Percentiles rank a stretch among this genome's conserved stretches.
These are phyloP conservation scores for Gynostemma pentaphyllum DNA, from an alignment of 306 rosid species.

Conservation along the genomic window DNA sequence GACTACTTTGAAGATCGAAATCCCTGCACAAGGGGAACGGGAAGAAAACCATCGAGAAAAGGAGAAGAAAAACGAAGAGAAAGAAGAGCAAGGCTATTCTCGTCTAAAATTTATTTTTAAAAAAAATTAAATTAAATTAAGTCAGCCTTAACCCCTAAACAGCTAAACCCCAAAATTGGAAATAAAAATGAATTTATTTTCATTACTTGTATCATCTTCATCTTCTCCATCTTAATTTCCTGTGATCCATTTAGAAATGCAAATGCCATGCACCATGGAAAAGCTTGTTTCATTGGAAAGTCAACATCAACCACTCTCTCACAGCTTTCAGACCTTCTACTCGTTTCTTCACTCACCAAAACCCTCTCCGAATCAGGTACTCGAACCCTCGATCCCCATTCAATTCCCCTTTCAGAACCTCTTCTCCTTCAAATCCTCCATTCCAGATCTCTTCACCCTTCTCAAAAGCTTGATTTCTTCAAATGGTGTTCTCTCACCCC, in stretches of 20 bases:
- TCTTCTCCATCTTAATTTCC: too few species aligned
- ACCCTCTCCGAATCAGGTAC: conserved; percentile 42
- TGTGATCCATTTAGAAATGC: not conserved
- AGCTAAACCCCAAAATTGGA: too few species aligned
- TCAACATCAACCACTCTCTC: conserved; percentile 5
- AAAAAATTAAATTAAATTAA: too few species aligned
- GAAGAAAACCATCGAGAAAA: too few species aligned
- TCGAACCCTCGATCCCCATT: conserved; percentile 29
- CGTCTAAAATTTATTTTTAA: too few species aligned
- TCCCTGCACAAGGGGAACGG: too few species aligned
- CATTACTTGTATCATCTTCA: too few species aligned
- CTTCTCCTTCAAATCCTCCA: conserved; percentile 46
- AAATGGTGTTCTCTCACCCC: conserved; percentile 34
- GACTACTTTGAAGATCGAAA: too few species aligned
- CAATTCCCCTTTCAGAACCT: conserved; percentile 36
- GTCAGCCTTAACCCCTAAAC: too few species aligned
- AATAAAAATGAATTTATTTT: too few species aligned
- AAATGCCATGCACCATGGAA: conserved; percentile 39
- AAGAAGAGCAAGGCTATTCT: too few species aligned
- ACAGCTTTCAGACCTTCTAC: conserved; percentile 36
- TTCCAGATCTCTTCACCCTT: conserved; percentile 36
- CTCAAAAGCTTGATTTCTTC: conserved; percentile 61
- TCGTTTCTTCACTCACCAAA: conserved; percentile 52
- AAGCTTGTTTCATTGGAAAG: conserved; percentile 11
- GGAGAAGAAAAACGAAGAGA: too few species aligned